Evolutionary conservation across 768 basidiomycete genomes (phyloP), one percentile per base, ranked within the genome.

Genomic region (Mycena indigotica): DNA sequence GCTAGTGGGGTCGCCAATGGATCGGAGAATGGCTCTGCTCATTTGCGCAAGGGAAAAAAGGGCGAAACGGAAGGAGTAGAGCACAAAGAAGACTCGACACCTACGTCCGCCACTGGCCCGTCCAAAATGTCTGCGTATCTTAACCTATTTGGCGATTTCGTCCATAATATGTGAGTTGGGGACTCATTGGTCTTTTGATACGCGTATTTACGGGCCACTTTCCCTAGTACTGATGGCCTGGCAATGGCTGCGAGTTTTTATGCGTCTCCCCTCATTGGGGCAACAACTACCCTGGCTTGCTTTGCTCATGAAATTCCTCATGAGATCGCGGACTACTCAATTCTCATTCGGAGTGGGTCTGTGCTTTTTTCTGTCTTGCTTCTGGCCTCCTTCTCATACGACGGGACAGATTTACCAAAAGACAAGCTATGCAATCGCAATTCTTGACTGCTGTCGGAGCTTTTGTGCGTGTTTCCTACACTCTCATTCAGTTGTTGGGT

Each of bases 311-410:
- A 96, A 73, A 95, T 96, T 52, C 94, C 94, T 17, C 93, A 96
- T 67, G 93, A 96, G 79, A 95, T 96, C 60, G 94, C 93, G n/a
- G 94, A 95, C 70, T 95, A 95, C 68, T 93, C 91, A n/a, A 95
- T 95, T 63, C 77, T 95, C 30, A 84, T 95, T 48, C 86, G 90
- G 39, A 92, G 90, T 65, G 93, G 94, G 3, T 44, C 8, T 21
- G 41, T 8, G 8, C 41, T 44, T 23, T 13, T 44, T 44, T 23
- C n/a, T 44, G n/a, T 10, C 12, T 44, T 17, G 32, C 32, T 44
- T 23, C 13, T 23, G 15, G 6, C 23, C 41, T 8, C 23, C n/a
- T 44, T 8, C 23, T 6, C 6, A 44, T 44, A 6, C 21, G 23
- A 13, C 21, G 13, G n/a, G 8, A 16, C 41, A 44, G 41, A 21